Conservation (phyloP, 257 asterid species). For the Salvia hispanica region DNA sequence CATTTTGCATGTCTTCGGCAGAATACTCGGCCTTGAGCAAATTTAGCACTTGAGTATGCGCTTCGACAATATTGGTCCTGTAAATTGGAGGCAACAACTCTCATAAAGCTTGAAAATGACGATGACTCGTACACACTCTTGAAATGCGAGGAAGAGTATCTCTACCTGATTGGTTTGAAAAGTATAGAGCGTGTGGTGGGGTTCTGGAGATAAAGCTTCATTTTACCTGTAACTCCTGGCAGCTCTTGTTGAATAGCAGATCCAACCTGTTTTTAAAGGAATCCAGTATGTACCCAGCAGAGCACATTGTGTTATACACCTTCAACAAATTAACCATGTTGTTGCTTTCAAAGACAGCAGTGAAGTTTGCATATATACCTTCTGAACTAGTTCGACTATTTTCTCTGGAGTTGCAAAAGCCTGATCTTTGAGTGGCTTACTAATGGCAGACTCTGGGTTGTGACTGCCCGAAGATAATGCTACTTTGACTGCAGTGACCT, state of each 20-base stretch:
- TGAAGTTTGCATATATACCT: conserved; percentile 50
- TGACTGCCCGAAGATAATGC: conserved; percentile 69
- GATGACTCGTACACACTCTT: neutral
- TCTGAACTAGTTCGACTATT: conserved; percentile 80
- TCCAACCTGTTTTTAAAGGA: conserved; percentile 53
- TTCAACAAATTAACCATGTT: neutral
- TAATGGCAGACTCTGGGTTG: conserved; percentile 66
- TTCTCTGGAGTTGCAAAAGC: conserved; percentile 96
- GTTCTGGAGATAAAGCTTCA: conserved; percentile 97
- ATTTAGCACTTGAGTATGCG: conserved; percentile 75
- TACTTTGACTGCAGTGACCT: conserved; percentile 97
- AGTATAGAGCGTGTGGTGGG: conserved; percentile 92
- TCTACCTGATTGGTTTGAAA: conserved; percentile 96
- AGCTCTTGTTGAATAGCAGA: conserved; percentile 80
- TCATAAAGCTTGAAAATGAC: neutral
- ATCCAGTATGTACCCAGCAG: conserved; percentile 1
- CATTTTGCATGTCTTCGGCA: conserved; percentile 61
- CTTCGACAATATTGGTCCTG: conserved; percentile 95
- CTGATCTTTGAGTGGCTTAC: conserved; percentile 85
- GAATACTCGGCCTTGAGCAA: conserved; percentile 80
- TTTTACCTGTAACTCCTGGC: conserved; percentile 74
- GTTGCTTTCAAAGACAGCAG: neutral
- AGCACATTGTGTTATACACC: neutral
- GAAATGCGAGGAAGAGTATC: conserved; percentile 30
- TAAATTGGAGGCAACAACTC: conserved; percentile 32